A percentile compares a stretch with the other conserved stretches of the same genome.
Conservation (phyloP, 148 eudicot genomes). For the Amaranthus hypochondriacus region DNA sequence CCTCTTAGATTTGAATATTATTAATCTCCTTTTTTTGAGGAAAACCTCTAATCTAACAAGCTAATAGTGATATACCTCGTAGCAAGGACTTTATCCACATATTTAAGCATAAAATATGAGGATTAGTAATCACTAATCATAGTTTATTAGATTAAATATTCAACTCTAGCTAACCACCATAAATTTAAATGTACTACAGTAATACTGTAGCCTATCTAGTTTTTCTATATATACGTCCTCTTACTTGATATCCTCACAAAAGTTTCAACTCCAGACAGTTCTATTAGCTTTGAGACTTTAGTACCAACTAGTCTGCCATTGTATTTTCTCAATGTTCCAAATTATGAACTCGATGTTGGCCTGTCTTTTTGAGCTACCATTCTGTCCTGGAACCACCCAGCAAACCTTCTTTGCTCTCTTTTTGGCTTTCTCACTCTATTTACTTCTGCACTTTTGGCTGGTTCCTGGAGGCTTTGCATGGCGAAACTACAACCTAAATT, state of each 20-base stretch:
- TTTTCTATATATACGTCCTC: conserved; percentile 33
- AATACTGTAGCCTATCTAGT: background rate
- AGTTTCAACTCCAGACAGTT: conserved; percentile 6
- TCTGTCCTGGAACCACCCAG: conserved; percentile 27
- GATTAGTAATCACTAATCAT: conserved; percentile 18
- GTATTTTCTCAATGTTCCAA: conserved; percentile 1
- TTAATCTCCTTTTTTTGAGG: too few relatives aligned
- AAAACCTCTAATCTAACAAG: conserved; percentile 13
- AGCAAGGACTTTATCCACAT: conserved; percentile 14
- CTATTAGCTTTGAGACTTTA: conserved; percentile 8
- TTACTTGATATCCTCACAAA: conserved; percentile 27
- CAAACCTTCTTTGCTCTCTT: conserved; percentile 32
- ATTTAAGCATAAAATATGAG: background rate
- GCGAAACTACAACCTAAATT: conserved; percentile 34
- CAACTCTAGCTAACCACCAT: conserved; percentile 19
- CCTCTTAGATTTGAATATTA: conserved; percentile 7
- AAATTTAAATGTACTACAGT: conserved; percentile 23
- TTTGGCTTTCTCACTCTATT: conserved; percentile 30
- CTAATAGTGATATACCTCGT: conserved; percentile 14
- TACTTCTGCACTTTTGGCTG: conserved; percentile 47
- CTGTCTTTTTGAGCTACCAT: conserved; percentile 24
- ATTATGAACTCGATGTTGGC: conserved; percentile 33
- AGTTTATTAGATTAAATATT: conserved; percentile 15
- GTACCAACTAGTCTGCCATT: background rate
- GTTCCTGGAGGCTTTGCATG: conserved; percentile 80